Evolutionary conservation across 1,284 basidiomycete species (phyloP), one percentile per base, ranked within the genome.

Genomic region (Agroathelia rolfsii): DNA sequence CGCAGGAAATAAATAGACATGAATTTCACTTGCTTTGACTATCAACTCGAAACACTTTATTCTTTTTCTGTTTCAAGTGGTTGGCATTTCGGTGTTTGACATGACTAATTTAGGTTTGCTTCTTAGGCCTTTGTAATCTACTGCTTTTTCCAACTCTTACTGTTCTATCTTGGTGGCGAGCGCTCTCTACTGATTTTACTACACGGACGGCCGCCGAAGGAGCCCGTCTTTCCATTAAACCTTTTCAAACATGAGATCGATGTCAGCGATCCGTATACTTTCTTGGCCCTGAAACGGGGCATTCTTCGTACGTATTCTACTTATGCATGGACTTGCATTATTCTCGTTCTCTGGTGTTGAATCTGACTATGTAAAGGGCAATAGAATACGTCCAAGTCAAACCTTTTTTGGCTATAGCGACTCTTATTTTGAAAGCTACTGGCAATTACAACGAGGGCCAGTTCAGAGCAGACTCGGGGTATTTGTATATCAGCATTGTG

Each of bases 111-210:
- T n/a, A n/a, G n/a, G n/a, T n/a, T n/a, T n/a, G n/a, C n/a, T n/a
- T n/a, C n/a, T n/a, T 42, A 92, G 87, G 92, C 90, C 1, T 96
- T 95, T 52, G 92, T 96, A 26, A 96, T 96, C 47, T 96, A 97
- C 58, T 92, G 80, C 45, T 89, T 90, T 60, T 85, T 89, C 51
- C 73, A 80, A 23, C 70, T 89, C 11, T 69, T 92, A 22, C 65
- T 89, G 8, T 77, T 76, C 24, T 93, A 93, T 53, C 75, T 96
- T 7, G 93, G 93, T 21, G 94, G 93, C 36, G 93, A 97, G 52
- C 72, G 93, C 22, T 89, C 87, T 1, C 68, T 97, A 2, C 72
- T 98, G 24, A 93, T 95, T 32, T 72, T 90, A 24, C 63, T 96
- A 0, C 90, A 95, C 46, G 93, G 92, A 0, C 70, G 94, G 23